These are phyloP conservation scores for Globisporangium splendens DNA, from an alignment of 352 stramenopile genomes.

Conservation along the genomic window DNA sequence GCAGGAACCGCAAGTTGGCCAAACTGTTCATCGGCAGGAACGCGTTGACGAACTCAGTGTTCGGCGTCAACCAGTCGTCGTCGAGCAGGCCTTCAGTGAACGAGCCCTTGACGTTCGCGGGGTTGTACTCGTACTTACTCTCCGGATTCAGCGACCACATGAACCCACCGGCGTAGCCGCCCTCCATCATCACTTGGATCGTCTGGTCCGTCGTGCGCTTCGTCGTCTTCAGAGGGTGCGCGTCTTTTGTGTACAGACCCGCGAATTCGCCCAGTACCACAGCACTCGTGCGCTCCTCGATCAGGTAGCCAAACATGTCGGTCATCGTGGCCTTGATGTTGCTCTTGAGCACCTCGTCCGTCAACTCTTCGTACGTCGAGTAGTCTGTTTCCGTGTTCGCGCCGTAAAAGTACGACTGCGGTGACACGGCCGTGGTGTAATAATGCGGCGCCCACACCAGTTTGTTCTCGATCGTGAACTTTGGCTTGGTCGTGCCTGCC, in stretches of 20 bases:
- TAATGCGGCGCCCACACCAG: constrained; percentile 81
- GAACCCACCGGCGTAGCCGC: constrained; percentile 69
- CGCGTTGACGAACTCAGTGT: constrained; percentile 59
- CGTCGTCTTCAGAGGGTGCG: constrained; percentile 62
- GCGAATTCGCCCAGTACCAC: constrained; percentile 76
- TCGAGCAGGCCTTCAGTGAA: constrained; percentile 71
- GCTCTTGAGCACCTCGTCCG: constrained; percentile 42
- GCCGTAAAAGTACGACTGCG: constrained; percentile 75
- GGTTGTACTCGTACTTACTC: constrained; percentile 76
- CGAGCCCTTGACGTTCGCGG: constrained; percentile 41
- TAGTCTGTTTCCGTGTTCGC: constrained; percentile 44
- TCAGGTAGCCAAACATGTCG: constrained; percentile 78
- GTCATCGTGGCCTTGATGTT: constrained; percentile 58
- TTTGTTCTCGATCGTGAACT: constrained; percentile 66
- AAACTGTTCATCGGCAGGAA: constrained; percentile 68
- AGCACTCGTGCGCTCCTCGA: constrained; percentile 39
- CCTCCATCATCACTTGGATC: constrained; percentile 57
- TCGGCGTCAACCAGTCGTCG: constrained; percentile 80
- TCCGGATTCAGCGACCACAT: constrained; percentile 86
- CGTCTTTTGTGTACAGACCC: constrained; percentile 65
- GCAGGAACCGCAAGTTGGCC: constrained; percentile 53
- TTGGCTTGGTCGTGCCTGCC: constrained; percentile 35
- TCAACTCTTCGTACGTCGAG: constrained; percentile 54
- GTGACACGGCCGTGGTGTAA: constrained; percentile 74
- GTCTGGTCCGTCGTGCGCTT: constrained; percentile 72